Evolutionary conservation across 1,139 yeast species (phyloP), one percentile per base, ranked within the genome.

Genomic region (Sugiyamaella grinbergsii): DNA sequence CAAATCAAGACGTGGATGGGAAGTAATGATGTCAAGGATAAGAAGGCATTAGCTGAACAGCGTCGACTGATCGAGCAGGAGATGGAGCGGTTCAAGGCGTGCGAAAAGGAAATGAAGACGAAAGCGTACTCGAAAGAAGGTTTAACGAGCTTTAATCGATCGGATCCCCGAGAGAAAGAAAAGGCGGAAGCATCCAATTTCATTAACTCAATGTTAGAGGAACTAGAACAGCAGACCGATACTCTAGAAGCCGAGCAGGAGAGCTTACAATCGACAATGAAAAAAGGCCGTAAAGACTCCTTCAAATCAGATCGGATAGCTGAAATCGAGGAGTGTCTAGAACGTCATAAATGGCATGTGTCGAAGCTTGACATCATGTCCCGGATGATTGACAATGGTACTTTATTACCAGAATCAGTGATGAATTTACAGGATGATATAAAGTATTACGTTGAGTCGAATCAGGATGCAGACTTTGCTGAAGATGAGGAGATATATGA

Each of bases 81-180:
- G 51, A 93, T 93, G 99, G 98, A 94, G 70, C 80, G 93, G 61
- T 94, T 94, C 72, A 94, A 94, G 68, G 93, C 93, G 49, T 87
- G 91, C 59, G 99, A 94, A 68, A 88, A 91, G 72, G 82, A 86
- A 60, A 86, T 90, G 81, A 94, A 94, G 72, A 91, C 96, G 32
- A 94, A 94, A 68, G 97, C 96, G 52, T 94, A 89, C 66, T 85
- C 95, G 37, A 89, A 89, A 66, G 98, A 93, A 71, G 98, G 98
- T 0, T 76, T 93, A 59, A 90, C 86, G 53, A 78, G 84, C 61
- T 76, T 80, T 28, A 80, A 81, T 54, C 76, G 79, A 54, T 72
- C 81, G 40, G 95, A 88, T 67, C 94, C 93, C 16, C 85, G 82
- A 56, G 95, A 88, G 64, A 77, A 80, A 67, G 91, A 87, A 66